Evolutionary conservation across 495 filamentous ascomycete genomes (phyloP), one percentile per base, ranked within the genome.

Genomic region (Aspergillus kassunensis): DNA sequence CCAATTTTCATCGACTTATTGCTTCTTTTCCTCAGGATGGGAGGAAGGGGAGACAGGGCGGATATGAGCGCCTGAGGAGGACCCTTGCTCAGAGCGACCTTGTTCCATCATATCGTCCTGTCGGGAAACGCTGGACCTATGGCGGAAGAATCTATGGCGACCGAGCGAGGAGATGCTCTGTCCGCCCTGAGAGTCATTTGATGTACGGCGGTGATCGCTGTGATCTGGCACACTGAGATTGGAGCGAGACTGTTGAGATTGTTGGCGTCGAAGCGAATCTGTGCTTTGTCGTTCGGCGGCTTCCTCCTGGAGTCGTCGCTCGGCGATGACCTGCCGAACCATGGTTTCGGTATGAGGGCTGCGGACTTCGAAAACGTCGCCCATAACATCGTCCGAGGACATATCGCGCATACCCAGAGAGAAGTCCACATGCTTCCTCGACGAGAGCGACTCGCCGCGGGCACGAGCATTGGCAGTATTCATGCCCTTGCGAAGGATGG

Each of bases 381-480:
- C 85, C 61, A 81, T 80, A 27, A 85, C 61, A 54, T 87, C 86
- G 30, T 71, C 76, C 9, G 80, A 74, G 11, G 74, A 73, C 19
- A 86, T 69, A 49, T 79, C 75, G 30, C 72, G 74, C 71, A 88
- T 86, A 21, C 87, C 87, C 6, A 89, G 73, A 5, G 85, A 87
- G 68, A 90, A 90, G 59, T 90, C 88, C 24, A 89, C 83, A 23
- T 86, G 83, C 34, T 82, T 83, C 43, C 73, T 74, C 65, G 83
- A 80, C 1, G 76, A 72, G 18, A 78, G 55, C 0, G 79, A 80
- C 51, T 83, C 77, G 35, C 79, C 79, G 20, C 81, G 79, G 15
- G 70, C 63, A 4, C 83, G 74, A 10, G 72, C 74, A 0, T 61
- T 63, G 34, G 70, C 71, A 10, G 65, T 62, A 16, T 67, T 55